Evolutionary conservation across 371 early-diverging fungal species (phyloP), one percentile per base, ranked within the genome.

Genomic region (Rhizomucor pusillus): DNA sequence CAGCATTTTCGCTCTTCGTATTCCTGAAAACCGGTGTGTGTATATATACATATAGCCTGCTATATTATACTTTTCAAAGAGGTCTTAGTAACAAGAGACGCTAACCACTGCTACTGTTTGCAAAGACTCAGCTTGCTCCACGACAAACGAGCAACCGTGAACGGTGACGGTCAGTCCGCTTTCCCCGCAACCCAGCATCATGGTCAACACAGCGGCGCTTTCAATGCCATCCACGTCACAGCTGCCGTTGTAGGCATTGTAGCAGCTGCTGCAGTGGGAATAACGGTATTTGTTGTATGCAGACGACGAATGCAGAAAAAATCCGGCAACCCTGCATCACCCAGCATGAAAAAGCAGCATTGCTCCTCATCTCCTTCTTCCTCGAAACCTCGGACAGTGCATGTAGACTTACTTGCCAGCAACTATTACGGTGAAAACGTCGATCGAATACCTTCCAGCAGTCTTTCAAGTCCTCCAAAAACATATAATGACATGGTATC

Each of bases 141-240:
- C n/a, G n/a, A n/a, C n/a, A n/a, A n/a, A n/a, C n/a, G n/a, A n/a
- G n/a, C n/a, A n/a, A n/a, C n/a, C n/a, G n/a, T n/a, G n/a, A n/a
- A n/a, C n/a, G n/a, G n/a, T n/a, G n/a, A n/a, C n/a, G n/a, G n/a
- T n/a, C n/a, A n/a, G n/a, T n/a, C n/a, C n/a, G n/a, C n/a, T n/a
- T n/a, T n/a, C n/a, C n/a, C n/a, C n/a, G n/a, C n/a, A n/a, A n/a
- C n/a, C n/a, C n/a, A n/a, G n/a, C n/a, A n/a, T n/a, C n/a, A n/a
- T n/a, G n/a, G n/a, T n/a, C n/a, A n/a, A n/a, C 50, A 50, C 33
- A 46, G 35, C 35, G 23, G 46, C 35, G 63, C 63, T 0, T 56
- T 53, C 39, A 62, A 57, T 24, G 51, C 57, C 0, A 54, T 57
- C 13, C 63, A 62, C 47, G 57, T 62, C 20, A 62, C 57, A 48